phyloP scores from a whole-genome alignment of 2,329 filamentous ascomycete species.

The Aureobasidium musti region DNA sequence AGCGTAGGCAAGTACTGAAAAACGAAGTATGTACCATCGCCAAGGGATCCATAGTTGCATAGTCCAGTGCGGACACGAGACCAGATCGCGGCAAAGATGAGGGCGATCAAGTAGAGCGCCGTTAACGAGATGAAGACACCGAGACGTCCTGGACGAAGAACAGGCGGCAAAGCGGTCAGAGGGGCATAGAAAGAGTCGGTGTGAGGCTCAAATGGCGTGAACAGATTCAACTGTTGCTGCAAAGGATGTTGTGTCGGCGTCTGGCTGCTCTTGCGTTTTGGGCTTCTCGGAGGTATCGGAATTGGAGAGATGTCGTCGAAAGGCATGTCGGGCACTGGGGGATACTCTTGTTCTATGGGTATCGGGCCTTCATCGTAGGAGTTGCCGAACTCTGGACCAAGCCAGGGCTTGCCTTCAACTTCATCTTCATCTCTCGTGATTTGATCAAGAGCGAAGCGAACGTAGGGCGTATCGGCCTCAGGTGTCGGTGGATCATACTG shows the following conservation, averaged over 20 bases:
- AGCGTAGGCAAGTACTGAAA: slow-evolving; percentile 84
- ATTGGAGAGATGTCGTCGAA: slow-evolving; percentile 15
- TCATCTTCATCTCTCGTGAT: slow-evolving; percentile 73
- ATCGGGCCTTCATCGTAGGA: slow-evolving; percentile 18
- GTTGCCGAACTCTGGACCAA: slow-evolving; percentile 10
- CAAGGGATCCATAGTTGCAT: slow-evolving; percentile 67
- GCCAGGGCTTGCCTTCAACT: slow-evolving; percentile 6
- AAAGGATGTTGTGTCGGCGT: slow-evolving; percentile 6
- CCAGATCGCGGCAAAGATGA: slow-evolving; percentile 73
- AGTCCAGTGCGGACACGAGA: slow-evolving; percentile 65
- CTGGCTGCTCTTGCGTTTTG: slow-evolving; percentile 16
- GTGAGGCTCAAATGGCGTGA: slow-evolving; percentile 40
- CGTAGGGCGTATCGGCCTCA: slow-evolving; percentile 79
- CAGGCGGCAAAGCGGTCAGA: slow-evolving; percentile 70
- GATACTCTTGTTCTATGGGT: not conserved
- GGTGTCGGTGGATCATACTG: slow-evolving; percentile 61
- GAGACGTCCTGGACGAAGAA: slow-evolving; percentile 68
- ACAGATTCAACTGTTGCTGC: slow-evolving; percentile 34
- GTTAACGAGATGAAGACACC: slow-evolving; percentile 62
- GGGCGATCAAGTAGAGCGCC: slow-evolving; percentile 67
- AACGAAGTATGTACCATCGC: slow-evolving; percentile 76
- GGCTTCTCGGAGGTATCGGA: slow-evolving; percentile 22
- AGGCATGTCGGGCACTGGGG: slow-evolving; percentile 5
- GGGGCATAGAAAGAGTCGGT: slow-evolving; percentile 37
- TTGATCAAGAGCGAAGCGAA: slow-evolving; percentile 86